Base-by-base conservation (phyloP, 2,329 filamentous ascomycete species). In the Diaporthe caulivora region DNA sequence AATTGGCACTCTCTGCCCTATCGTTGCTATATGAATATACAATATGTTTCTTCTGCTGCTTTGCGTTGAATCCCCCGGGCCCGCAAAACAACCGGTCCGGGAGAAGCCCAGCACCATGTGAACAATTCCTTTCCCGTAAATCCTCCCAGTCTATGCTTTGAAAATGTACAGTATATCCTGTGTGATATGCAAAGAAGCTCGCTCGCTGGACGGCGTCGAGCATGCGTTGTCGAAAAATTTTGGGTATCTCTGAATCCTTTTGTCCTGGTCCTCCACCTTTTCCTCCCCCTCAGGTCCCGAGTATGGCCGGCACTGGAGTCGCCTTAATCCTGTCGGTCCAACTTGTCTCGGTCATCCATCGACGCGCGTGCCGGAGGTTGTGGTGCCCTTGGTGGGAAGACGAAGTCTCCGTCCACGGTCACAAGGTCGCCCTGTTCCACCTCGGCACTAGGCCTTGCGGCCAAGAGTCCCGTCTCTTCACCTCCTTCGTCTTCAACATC, bases 381-480 rank as follows among this genome's bases (percentile, higher is more conserved):
- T 37, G 70, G 57, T 40, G 77, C 26, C 21, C 80, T 79, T 8
- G 82, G 77, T 51, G 81, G 83, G 6, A 84, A 80, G 68, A 85
- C 79, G 40, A 83, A 78, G 70, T 86, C 83, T 6, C 84, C 84
- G 44, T 86, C 83, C 2, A 82, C 79, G 1, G 84, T 84, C 49
- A 85, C 79, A 1, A 84, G 76, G 13, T 82, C 80, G 24, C 80
- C 81, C 55, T 70, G 71, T 62, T 68, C 68, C 40, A 68, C 60
- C 26, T 84, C 83, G 17, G 78, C 78, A 53, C 84, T 84, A 49
- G 80, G 77, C 64, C 81, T 83, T 37, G 83, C 81, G 17, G 82
- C 81, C 53, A 90, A 80, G 37, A 90, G 80, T 1, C 85, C 86
- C 1, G 83, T 83, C 55, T 90, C 87, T 72, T 86, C 87, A 17